A percentile compares a stretch with the other conserved stretches of the same genome.
Evolutionary conservation across 108 stramenopile species (phyloP).

Genomic region (Cyclotella sp.): DNA sequence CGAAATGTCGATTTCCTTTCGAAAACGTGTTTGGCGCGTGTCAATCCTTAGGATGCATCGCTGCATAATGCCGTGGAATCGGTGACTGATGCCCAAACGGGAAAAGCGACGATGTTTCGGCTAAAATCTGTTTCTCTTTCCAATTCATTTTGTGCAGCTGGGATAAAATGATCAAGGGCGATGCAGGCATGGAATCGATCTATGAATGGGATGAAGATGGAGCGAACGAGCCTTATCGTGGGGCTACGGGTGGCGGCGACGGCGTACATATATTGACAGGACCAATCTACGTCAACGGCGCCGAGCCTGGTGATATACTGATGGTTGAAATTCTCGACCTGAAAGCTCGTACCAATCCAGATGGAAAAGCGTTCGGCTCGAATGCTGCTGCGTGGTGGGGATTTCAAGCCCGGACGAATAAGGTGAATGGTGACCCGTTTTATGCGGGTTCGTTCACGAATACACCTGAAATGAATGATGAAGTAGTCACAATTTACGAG

Average conservation of each 20-base stretch:
- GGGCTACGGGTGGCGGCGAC: conserved; percentile 50
- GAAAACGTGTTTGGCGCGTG: too few species aligned
- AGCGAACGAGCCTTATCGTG: conserved; percentile 43
- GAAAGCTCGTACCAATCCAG: conserved; percentile 38
- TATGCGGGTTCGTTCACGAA: conserved; percentile 36
- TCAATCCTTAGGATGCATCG: background rate
- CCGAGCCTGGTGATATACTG: conserved; percentile 49
- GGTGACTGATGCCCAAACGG: too few species aligned
- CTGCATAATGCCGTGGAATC: too few species aligned
- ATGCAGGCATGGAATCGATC: conserved; percentile 52
- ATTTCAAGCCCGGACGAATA: conserved; percentile 39
- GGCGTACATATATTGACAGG: conserved; percentile 49
- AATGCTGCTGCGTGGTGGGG: conserved; percentile 61
- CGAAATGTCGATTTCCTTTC: too few species aligned
- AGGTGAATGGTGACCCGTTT: conserved; percentile 30
- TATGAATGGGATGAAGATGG: conserved; percentile 45
- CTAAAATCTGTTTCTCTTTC: background rate
- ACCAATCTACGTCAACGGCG: conserved; percentile 46
- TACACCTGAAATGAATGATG: conserved; percentile 44
- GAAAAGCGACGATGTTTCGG: too few species aligned
- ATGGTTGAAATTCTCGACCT: conserved; percentile 57
- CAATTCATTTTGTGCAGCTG: conserved; percentile 5
- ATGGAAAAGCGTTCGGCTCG: conserved; percentile 43
- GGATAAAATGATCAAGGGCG: conserved; percentile 57
- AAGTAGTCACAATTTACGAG: conserved; percentile 53